These are phyloP conservation scores for Cunninghamia lanceolata DNA, from an alignment of 75 land plant species.

Conservation along the genomic window DNA sequence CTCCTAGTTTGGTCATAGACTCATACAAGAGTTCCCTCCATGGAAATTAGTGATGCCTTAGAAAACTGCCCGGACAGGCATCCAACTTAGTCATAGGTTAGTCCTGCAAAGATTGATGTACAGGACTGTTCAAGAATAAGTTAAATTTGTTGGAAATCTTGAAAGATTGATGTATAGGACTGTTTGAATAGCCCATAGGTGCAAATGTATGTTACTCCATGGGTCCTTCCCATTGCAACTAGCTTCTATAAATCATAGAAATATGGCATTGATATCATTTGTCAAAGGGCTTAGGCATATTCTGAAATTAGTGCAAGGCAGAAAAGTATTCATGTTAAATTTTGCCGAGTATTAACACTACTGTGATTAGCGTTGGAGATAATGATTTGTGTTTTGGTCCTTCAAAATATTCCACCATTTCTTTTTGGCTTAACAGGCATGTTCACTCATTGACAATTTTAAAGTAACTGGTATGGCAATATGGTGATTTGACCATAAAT, in stretches of 20 bases:
- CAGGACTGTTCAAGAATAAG: no score
- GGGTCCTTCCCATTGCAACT: conserved; percentile 26
- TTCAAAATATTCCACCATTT: background rate
- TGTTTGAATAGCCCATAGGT: conserved; percentile 27
- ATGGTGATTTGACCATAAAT: background rate
- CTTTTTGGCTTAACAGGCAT: background rate
- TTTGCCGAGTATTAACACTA: background rate
- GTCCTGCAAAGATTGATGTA: no score
- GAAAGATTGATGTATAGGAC: background rate
- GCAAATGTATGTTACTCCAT: conserved; percentile 15
- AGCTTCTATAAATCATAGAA: conserved; percentile 1
- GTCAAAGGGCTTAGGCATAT: background rate
- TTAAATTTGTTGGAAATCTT: no score
- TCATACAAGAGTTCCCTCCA: no score
- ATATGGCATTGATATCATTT: background rate
- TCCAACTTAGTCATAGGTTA: no score
- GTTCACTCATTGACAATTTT: background rate
- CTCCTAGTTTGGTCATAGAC: no score
- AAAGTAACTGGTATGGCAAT: background rate
- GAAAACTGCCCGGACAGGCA: no score
- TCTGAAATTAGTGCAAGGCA: background rate
- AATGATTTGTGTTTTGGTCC: background rate
- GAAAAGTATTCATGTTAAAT: background rate
- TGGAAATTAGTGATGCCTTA: no score
- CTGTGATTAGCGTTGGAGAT: background rate